Base-by-base conservation (phyloP, 306 rosid genomes). In the Quercus rubra region DNA sequence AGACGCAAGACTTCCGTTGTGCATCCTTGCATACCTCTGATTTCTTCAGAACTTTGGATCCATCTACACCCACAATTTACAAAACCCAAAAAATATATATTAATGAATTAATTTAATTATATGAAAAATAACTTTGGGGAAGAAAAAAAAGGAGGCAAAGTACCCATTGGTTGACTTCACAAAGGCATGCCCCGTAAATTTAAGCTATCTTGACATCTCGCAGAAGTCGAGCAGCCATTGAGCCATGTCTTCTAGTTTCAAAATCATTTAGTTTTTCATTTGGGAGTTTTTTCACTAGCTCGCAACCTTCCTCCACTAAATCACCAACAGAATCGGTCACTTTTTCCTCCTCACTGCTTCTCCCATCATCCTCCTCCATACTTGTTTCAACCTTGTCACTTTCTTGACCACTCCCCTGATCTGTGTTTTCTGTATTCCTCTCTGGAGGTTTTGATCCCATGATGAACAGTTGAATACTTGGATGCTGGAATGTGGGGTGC, bases 401-500 rank as follows among this genome's bases (percentile, higher is more conserved):
- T 79, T 85, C 80, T 58, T 79, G 88, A 55, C 83, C 77, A 43
- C 58, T 21, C 14, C 38, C 69, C 64, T 74, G 71, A 49, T 38
- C 74, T 28, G 77, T 6, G 57, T 68, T 91, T 41, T 77, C 88
- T 28, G 75, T 19, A 79, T 62, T 38, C 33, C 76, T 90, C 12
- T 79, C 75, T 17, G 81, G 67, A 27, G 81, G 70, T 76, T 91
- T 95, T 23, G 56, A 18, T 74, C 86, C 93, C 97, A 92, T 83
- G 6, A 90, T 74, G 85, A 77, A 91, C 76, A 95, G 91, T 79
- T 92, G 92, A 78, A 95, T 95, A 78, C 93, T 91, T 58, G 97
- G 92, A 89, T 95, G 98, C 78, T 92, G 97, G 86, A 86, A 95
- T 70, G 93, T 92, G 74, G 88, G 82, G 76, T 95, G 97, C 99